Evolutionary conservation across 1,284 basidiomycete genomes (phyloP).

Genomic region (Kwoniella shivajii): DNA sequence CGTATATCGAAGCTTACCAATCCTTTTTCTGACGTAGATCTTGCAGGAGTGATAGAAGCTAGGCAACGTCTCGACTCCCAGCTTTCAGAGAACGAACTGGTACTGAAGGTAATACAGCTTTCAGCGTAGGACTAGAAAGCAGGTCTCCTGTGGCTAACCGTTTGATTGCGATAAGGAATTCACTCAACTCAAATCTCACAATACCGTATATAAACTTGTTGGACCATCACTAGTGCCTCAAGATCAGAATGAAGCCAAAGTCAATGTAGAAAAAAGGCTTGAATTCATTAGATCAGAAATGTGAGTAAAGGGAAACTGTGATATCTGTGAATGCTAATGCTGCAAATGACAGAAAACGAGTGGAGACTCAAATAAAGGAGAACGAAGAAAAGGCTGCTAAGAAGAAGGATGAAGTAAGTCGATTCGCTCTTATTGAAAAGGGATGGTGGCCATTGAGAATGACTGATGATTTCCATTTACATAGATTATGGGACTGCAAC

Average conservation of each 20-base stretch:
- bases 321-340: neutral
- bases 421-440: neutral
- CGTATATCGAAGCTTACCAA: neutral
- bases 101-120: constrained; percentile 70
- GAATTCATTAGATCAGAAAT: constrained; percentile 90
- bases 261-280: constrained; percentile 86
- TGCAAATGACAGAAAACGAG: constrained; percentile 66
- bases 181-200: constrained; percentile 69
- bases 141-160: neutral
- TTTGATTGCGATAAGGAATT: constrained; percentile 65
- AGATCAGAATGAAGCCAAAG: constrained; percentile 82
- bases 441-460: constrained; percentile 5
- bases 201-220: constrained; percentile 87
- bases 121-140: neutral
- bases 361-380: constrained; percentile 78
- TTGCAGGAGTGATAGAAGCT: constrained; percentile 71
- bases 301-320: constrained; percentile 58
- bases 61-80: constrained; percentile 84
- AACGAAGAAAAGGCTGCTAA: constrained; percentile 70
- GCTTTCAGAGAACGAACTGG: constrained; percentile 85
- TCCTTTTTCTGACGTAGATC: constrained; percentile 56
- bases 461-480: neutral
- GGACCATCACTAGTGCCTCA: constrained; percentile 91
- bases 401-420: constrained; percentile 76
- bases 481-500: constrained; percentile 49